These are phyloP conservation scores for Luvunga scandens DNA, from an alignment of 345 rosid genomes.

Conservation along the genomic window DNA sequence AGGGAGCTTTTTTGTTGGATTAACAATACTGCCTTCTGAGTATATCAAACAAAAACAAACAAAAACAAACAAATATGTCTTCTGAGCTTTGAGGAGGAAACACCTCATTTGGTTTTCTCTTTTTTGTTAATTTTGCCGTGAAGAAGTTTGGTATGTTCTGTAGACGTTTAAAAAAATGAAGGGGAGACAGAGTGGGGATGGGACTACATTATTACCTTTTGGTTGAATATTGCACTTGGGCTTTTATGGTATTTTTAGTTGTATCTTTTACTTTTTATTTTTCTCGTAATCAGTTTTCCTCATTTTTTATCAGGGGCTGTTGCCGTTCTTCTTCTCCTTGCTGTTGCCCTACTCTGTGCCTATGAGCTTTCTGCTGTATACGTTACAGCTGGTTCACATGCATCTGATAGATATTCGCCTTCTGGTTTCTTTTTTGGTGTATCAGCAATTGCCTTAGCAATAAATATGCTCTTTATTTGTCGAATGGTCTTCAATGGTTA, in stretches of 20 bases:
- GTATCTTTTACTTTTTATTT: constrained; percentile 9
- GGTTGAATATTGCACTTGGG: constrained; percentile 1
- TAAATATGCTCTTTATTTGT: constrained; percentile 98
- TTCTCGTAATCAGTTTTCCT: constrained; percentile 22
- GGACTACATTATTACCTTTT: background rate
- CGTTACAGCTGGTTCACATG: constrained; percentile 82
- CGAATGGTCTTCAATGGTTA: constrained; percentile 98
- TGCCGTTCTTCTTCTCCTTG: constrained; percentile 94
- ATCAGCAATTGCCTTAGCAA: constrained; percentile 94
- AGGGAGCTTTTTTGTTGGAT: background rate
- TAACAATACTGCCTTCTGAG: background rate
- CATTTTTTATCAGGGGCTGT: constrained; percentile 68
- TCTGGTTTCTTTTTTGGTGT: constrained; percentile 99
- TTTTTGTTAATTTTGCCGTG: background rate
- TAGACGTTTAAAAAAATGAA: background rate
- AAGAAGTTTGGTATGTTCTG: background rate
- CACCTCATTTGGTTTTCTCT: background rate
- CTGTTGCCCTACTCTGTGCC: constrained; percentile 90
- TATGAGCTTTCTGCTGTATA: constrained; percentile 98
- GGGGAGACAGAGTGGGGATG: background rate
- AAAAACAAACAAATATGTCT: background rate
- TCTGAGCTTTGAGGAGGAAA: background rate
- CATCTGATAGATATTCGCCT: constrained; percentile 90
- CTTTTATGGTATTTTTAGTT: background rate
- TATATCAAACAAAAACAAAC: no score